Percentiles rank a stretch among this genome's conserved stretches.
These are phyloP conservation scores for Pleurotus sapidus DNA, from an alignment of 768 basidiomycete genomes.

Conservation along the genomic window DNA sequence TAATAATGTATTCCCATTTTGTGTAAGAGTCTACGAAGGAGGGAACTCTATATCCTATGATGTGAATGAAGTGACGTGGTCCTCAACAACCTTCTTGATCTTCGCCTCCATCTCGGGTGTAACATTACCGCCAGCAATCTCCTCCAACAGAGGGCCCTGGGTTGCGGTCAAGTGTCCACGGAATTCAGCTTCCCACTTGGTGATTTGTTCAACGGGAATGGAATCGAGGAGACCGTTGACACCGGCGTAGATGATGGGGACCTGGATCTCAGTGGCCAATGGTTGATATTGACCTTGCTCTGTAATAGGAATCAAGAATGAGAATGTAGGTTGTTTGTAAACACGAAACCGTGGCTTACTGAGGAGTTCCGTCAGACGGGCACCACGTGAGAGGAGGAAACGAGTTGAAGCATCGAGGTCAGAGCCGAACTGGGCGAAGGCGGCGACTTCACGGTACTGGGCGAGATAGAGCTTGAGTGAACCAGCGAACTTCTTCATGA, in stretches of 20 bases:
- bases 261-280: slow-evolving; percentile 92
- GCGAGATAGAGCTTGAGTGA: slow-evolving; percentile 99
- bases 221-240: slow-evolving; percentile 99
- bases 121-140: slow-evolving; percentile 81
- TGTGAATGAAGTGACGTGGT: slow-evolving; percentile 80
- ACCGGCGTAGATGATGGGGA: slow-evolving; percentile 98
- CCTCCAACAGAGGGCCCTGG: slow-evolving; percentile 73
- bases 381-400: slow-evolving; percentile 96
- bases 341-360: slow-evolving; percentile 37
- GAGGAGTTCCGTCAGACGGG: slow-evolving; percentile 95
- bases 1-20: slow-evolving; percentile 7
- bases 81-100: slow-evolving; percentile 94
- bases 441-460: slow-evolving; percentile 99
- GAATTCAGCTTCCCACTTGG: slow-evolving; percentile 91
- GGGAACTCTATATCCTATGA: slow-evolving; percentile 33
- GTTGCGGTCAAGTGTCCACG: slow-evolving; percentile 78
- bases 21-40: not conserved
- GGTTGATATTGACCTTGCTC: slow-evolving; percentile 99
- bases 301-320: slow-evolving; percentile 27
- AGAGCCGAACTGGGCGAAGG: slow-evolving; percentile 99
- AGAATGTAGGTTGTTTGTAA: slow-evolving; percentile 11
- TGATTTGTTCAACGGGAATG: slow-evolving; percentile 93
- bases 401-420: slow-evolving; percentile 99
- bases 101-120: slow-evolving; percentile 88
- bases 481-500: slow-evolving; percentile 99